A percentile compares a stretch with the other conserved stretches of the same genome.
These are phyloP conservation scores for Avena atlantica DNA, from an alignment of 176 grass and related monocot species.

Conservation along the genomic window DNA sequence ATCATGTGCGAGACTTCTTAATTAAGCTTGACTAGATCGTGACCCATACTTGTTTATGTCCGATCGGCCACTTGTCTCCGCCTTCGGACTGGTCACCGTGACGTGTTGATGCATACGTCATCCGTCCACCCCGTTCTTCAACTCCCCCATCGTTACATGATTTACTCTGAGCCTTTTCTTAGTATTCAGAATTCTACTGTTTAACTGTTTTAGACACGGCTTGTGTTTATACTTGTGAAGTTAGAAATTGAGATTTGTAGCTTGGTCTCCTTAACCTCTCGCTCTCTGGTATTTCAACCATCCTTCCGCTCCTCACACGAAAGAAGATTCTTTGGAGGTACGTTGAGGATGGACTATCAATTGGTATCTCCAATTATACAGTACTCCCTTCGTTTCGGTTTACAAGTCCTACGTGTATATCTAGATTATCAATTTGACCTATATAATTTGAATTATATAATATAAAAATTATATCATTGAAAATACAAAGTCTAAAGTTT, in stretches of 20 bases:
- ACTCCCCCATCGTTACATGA: too few species aligned
- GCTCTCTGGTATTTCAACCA: too few species aligned
- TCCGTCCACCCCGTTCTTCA: not conserved
- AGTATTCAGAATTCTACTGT: not conserved
- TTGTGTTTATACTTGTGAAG: not conserved
- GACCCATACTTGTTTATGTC: not conserved
- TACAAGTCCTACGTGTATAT: too few species aligned
- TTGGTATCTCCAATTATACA: not conserved
- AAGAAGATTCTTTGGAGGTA: not conserved
- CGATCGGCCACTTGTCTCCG: not conserved
- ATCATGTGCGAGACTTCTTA: not conserved
- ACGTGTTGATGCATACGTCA: not conserved
- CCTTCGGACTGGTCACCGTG: not conserved
- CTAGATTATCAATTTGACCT: too few species aligned
- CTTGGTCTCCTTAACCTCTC: too few species aligned
- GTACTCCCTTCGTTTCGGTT: too few species aligned
- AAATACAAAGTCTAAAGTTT: too few species aligned
- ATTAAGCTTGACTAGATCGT: not conserved
- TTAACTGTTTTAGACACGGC: not conserved
- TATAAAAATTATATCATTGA: too few species aligned
- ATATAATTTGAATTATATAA: too few species aligned
- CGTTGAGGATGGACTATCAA: not conserved
- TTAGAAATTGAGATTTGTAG: not conserved
- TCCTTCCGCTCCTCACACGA: not conserved
- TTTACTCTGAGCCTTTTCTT: too few species aligned